Evolutionary conservation across 2,329 filamentous ascomycete genomes (phyloP).

Genomic region (Thermomyces lanuginosus): DNA sequence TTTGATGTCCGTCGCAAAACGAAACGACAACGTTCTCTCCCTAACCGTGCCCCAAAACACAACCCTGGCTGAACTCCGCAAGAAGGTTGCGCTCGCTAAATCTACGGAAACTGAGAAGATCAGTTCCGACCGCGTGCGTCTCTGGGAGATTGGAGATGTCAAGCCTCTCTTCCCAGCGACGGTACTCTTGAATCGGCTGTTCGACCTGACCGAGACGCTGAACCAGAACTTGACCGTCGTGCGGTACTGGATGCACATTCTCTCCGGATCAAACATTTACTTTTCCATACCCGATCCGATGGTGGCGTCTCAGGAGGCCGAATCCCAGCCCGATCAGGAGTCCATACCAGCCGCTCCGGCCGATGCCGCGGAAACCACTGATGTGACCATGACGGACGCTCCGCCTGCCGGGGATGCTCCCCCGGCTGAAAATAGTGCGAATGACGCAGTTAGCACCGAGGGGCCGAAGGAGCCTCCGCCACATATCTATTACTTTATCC

Average conservation of each 20-base stretch:
- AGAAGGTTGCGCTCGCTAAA: slow-evolving; percentile 19
- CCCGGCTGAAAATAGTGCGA: slow-evolving; percentile 5
- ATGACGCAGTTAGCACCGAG: slow-evolving; percentile 9
- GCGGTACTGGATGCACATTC: slow-evolving; percentile 24
- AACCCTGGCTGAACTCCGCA: slow-evolving; percentile 21
- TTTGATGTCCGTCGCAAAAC: slow-evolving; percentile 24
- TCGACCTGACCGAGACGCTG: slow-evolving; percentile 16
- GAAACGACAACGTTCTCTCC: slow-evolving; percentile 19
- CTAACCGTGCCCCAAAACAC: slow-evolving; percentile 19
- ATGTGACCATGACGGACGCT: slow-evolving; percentile 9
- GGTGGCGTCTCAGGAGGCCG: slow-evolving; percentile 4
- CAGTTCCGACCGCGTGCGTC: slow-evolving; percentile 20
- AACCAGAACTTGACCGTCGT: slow-evolving; percentile 13
- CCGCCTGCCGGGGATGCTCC: slow-evolving; percentile 3
- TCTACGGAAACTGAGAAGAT: slow-evolving; percentile 12
- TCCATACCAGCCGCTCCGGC: slow-evolving; percentile 4
- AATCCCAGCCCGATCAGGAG: background rate
- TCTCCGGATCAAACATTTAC: slow-evolving; percentile 19
- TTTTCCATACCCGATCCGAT: slow-evolving; percentile 22
- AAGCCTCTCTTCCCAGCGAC: slow-evolving; percentile 18
- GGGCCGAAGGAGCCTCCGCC: slow-evolving; percentile 18
- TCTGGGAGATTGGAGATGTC: slow-evolving; percentile 25
- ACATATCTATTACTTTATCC: slow-evolving; percentile 33
- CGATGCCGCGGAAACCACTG: slow-evolving; percentile 1
- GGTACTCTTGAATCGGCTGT: slow-evolving; percentile 19